Base-by-base conservation (phyloP, 768 basidiomycete genomes). In the Suillus americanus region DNA sequence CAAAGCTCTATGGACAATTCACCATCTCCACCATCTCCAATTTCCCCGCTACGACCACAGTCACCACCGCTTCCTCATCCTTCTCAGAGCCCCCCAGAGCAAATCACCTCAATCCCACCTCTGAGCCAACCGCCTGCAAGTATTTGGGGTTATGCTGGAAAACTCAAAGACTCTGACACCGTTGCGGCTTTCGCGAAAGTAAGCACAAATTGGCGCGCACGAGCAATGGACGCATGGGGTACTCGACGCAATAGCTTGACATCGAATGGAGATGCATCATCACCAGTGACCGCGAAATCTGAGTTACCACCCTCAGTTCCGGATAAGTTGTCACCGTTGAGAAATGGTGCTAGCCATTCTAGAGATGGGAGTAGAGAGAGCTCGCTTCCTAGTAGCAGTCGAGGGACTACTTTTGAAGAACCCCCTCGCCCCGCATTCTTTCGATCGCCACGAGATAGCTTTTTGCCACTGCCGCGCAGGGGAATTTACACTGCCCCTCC, bases 141-240 rank as follows among this genome's bases (percentile, higher is more conserved):
- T 64, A 66, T 91, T 5, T 91, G 90, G 90, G 73, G 76, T 41
- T 93, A 92, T 70, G 89, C 92, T 0, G 89, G 86, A 68, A 91
- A 87, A 70, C 70, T 93, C 16, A 88, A 84, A 71, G 87, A 90
- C 61, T 91, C 90, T 2, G 89, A 92, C 70, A 78, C 90, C 1
- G 80, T 86, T 43, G 91, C 92, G 14, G 81, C 84, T 1, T 75
- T 92, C 18, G 80, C 92, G 2, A 94, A 91, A 76, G 86, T 83
- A 62, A 87, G 90, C 74, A 89, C 84, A 30, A 92, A 92, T 66
- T 90, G 88, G 88, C 83, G 85, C 23, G 90, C 89, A 23, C 88
- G 81, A 67, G 86, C 88, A 69, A 64, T 76, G 55, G 67, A 69
- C 50, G 75, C 72, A 18, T 78, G 75, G 77, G 61, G 69, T 28